These are phyloP conservation scores for Kodamaea fukazawae DNA, from an alignment of 805 yeast genomes.

Conservation along the genomic window DNA sequence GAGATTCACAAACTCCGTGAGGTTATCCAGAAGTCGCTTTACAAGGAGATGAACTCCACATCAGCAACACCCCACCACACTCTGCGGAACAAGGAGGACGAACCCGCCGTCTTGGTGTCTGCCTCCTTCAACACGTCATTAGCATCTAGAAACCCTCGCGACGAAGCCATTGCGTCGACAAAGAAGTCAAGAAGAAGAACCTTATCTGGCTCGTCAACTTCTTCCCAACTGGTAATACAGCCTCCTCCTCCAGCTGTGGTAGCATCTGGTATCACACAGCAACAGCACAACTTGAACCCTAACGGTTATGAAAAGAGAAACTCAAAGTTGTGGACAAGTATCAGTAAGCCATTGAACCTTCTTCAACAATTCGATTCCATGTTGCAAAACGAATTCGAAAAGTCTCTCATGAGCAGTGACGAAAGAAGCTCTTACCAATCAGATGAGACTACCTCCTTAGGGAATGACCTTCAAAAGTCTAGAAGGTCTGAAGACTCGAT, in stretches of 20 bases:
- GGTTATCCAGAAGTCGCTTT: slow-evolving; percentile 45
- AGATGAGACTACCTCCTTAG: slow-evolving; percentile 1
- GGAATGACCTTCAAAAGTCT: slow-evolving; percentile 8
- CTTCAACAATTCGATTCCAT: slow-evolving; percentile 67
- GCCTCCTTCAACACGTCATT: not conserved
- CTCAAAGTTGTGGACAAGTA: slow-evolving; percentile 31
- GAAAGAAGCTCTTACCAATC: slow-evolving; percentile 6
- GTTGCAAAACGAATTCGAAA: slow-evolving; percentile 65
- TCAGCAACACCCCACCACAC: not conserved
- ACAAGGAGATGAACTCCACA: slow-evolving; percentile 33
- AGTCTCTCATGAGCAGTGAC: slow-evolving; percentile 15
- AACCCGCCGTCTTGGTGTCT: not conserved
- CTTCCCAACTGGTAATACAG: not conserved
- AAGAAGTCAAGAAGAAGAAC: slow-evolving; percentile 21
- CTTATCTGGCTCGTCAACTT: slow-evolving; percentile 10
- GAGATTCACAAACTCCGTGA: slow-evolving; percentile 53
- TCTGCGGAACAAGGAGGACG: not conserved
- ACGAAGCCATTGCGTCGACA: slow-evolving; percentile 29
- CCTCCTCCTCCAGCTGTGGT: slow-evolving; percentile 7
- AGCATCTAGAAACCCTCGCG: slow-evolving; percentile 24
- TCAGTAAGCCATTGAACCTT: slow-evolving; percentile 39
- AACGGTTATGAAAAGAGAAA: slow-evolving; percentile 9
- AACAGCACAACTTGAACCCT: slow-evolving; percentile 3
- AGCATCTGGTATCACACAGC: slow-evolving; percentile 2
- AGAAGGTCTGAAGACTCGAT: slow-evolving; percentile 27